Base-by-base conservation (phyloP, 2,329 filamentous ascomycete genomes). In the Ophiocordyceps robertsii region DNA sequence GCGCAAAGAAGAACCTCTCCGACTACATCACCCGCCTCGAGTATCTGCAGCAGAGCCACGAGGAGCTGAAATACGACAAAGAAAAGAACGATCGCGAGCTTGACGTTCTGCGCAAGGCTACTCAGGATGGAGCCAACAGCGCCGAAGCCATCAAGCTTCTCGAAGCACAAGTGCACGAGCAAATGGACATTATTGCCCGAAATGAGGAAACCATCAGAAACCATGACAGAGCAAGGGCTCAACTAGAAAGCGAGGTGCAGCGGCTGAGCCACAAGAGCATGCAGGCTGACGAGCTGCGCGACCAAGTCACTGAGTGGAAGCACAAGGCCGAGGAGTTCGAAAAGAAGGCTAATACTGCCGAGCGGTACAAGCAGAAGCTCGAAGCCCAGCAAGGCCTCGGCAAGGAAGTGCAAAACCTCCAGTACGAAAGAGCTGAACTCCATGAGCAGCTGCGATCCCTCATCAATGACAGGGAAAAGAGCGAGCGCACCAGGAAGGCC, bases 161-260 rank as follows among this genome's bases (percentile, higher is more conserved):
- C 50, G 67, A 80, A 50, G 62, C 65, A 37, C 72, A 73, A 49
- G 64, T 81, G 21, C 72, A 73, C 35, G 77, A 86, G 51, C 78
- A 83, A 52, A 80, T 85, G 56, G 72, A 81, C 44, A 67, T 86
- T 40, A 88, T 89, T 53, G 77, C 78, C 33, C 55, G 56, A 30
- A 73, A 69, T 21, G 75, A 86, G 50, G 84, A 89, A 56, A 50
- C 47, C n/a, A 64, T 65, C 39, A 57, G 61, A 11, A 56, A 51
- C 21, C 54, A 61, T 43, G 54, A 60, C 37, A 56, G 55, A 43
- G 49, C 50, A 10, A 57, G 55, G 42, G 70, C 72, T 17, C 74
- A 84, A 50, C 62, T 81, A 11, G 74, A 82, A 44, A 65, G 64
- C 46, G 73, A 78, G 47, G 66, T 76, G 31, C 58, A 63, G 40